Base-by-base conservation (phyloP, 768 basidiomycete genomes). In the Multifurca ochricompacta region DNA sequence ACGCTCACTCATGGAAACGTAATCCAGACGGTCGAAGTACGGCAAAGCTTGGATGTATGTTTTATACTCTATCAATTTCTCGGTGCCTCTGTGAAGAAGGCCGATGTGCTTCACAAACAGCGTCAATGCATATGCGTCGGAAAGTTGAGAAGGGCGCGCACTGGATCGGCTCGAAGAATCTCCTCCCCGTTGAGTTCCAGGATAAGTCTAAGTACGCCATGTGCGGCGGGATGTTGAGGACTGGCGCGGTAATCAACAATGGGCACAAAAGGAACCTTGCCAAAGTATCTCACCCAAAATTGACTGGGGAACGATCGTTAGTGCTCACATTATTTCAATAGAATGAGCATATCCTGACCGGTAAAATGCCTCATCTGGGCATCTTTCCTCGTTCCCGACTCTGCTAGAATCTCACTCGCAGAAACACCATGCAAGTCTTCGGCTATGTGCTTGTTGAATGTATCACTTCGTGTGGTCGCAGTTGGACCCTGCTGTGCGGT, bases 41-140 rank as follows among this genome's bases (percentile, higher is more conserved):
- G 96, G 96, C 18, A 98, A 74, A 0, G 96, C 96, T 74, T 99
- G 96, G 5, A 83, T 89, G 66, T 98, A 98, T 1, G 86, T 97
- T 75, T 99, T 99, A 79, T 93, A 95, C 71, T 98, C 96, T 59
- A 98, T 98, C 48, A 99, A 78, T 70, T 98, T 98, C 70, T 99
- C 96, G 18, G 95, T 99, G 19, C 95, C 96, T 62, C 96, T 83
- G 71, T 98, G 96, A 43, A 99, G 79, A 23, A 99, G 78, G 52
- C 96, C 96, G 64, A 98, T 86, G 64, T 99, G 96, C 85, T 89
- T 46, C 25, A 19, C 19, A n/a, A 35, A 50, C 51, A 43, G n/a
- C 42, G 25, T 53, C 52, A 51, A 50, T 23, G 6, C 31, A 51
- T 36, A 61, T 25, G 44, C 39, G 31, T 3, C 34, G 34, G 18